Evolutionary conservation across 2,329 filamentous ascomycete species (phyloP), one percentile per base, ranked within the genome.

Genomic region (Byssothecium circinans): DNA sequence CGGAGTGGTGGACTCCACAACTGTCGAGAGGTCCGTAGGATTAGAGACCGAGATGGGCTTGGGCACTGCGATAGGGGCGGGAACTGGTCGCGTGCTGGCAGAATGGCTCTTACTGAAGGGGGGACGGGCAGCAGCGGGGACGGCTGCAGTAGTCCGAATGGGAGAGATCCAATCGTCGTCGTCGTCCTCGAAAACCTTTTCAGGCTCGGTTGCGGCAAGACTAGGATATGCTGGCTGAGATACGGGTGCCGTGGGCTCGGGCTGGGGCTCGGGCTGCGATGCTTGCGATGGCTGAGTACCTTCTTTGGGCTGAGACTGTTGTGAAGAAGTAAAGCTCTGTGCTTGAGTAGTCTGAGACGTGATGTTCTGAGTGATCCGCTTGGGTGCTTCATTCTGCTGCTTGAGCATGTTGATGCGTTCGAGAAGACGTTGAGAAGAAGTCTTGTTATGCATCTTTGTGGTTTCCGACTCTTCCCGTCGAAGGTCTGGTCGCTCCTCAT

Each of bases 361-460:
- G 36, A 78, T 69, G 49, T 64, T 72, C 64, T 57, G 76, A 48
- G 61, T 70, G 45, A 56, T 54, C n/a, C 57, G 61, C 50, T 67
- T 70, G 8, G 65, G 66, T 39, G 57, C 62, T 43, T 65, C 68
- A 38, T 63, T 77, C 67, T 62, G 74, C 68, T 50, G 80, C 73
- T 70, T 85, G 77, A 87, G 78, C 78, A 85, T 82, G 53, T 85
- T 95, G 60, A 99, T 97, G 60, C 91, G 90, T 61, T 97, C 92
- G 56, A 96, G 91, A 14, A 99, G 78, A 35, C 89, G 81, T 69
- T 97, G 91, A 0, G 94, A 96, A n/a, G 94, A 95, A 0, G 90
- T 91, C 68, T 95, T 95, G 71, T 85, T 90, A 63, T 92, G 86
- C 2, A 80, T 70, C 57, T 78, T 81, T 5, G 80, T 78, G 23